Conservation (phyloP, 176 grass and related monocot genomes). For the Oryza meyeriana region DNA sequence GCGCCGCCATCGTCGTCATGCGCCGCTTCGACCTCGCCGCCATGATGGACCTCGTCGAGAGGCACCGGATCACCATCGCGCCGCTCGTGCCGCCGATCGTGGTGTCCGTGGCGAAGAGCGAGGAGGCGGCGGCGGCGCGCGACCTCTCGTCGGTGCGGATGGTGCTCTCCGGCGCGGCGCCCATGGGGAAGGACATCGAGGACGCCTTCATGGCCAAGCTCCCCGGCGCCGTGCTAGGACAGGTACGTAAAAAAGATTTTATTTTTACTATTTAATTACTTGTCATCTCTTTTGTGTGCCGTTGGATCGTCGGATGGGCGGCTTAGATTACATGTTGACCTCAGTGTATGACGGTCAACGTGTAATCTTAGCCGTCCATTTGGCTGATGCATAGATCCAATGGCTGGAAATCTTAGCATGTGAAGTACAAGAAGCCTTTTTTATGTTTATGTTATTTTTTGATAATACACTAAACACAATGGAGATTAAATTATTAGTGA, state of each 20-base stretch:
- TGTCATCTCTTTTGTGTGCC: neutral
- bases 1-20: slow-evolving; percentile 62
- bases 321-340: neutral
- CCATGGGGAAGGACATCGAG: slow-evolving; percentile 78
- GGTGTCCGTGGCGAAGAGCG: slow-evolving; percentile 60
- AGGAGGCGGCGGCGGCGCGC: slow-evolving; percentile 18
- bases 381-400: neutral
- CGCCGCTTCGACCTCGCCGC: slow-evolving; percentile 50
- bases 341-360: neutral
- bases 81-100: slow-evolving; percentile 80
- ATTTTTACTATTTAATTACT: neutral
- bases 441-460: neutral
- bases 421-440: neutral
- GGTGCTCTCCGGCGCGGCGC: slow-evolving; percentile 73
- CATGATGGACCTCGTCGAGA: slow-evolving; percentile 59
- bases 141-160: slow-evolving; percentile 64
- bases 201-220: slow-evolving; percentile 69
- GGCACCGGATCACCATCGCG: slow-evolving; percentile 48
- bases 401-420: neutral
- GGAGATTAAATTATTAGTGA: neutral
- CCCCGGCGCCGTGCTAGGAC: slow-evolving; percentile 58
- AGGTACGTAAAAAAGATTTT: slow-evolving; percentile 28
- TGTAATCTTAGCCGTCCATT: neutral
- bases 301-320: neutral
- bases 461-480: too few species aligned